These are phyloP conservation scores for Scheffersomyces ergatensis DNA, from an alignment of 805 yeast species.

Conservation along the genomic window DNA sequence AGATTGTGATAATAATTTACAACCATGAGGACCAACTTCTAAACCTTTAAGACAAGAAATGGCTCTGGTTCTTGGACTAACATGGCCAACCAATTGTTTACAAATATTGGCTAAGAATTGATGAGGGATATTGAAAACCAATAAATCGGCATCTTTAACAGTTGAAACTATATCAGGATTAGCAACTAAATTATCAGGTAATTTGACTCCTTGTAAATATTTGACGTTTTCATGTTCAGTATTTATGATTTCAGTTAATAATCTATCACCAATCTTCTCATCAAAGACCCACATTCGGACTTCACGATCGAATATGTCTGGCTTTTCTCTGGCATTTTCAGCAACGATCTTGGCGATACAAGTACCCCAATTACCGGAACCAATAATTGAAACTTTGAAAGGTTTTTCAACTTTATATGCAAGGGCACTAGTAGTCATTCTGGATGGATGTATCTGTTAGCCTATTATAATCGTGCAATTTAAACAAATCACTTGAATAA, in stretches of 20 bases:
- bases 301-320: conserved; percentile 63
- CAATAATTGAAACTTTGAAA: conserved; percentile 62
- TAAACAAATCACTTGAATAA: too few species aligned
- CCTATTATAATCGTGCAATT: too few species aligned
- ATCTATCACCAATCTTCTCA: conserved; percentile 74
- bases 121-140: conserved; percentile 95
- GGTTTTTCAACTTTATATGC: conserved; percentile 34
- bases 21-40: conserved; percentile 82
- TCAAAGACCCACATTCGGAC: conserved; percentile 98
- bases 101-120: conserved; percentile 84
- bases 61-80: conserved; percentile 73
- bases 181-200: conserved; percentile 86
- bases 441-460: background rate
- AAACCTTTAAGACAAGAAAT: conserved; percentile 95
- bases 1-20: conserved; percentile 75
- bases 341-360: conserved; percentile 95
- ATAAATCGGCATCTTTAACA: conserved; percentile 76
- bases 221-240: conserved; percentile 89
- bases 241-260: conserved; percentile 89
- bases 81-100: conserved; percentile 71
- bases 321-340: conserved; percentile 75
- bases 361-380: conserved; percentile 98
- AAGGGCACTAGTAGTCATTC: conserved; percentile 14
- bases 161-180: conserved; percentile 79
- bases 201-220: conserved; percentile 83